Base-by-base conservation (phyloP, 805 yeast species). In the Candida multigemmis region DNA sequence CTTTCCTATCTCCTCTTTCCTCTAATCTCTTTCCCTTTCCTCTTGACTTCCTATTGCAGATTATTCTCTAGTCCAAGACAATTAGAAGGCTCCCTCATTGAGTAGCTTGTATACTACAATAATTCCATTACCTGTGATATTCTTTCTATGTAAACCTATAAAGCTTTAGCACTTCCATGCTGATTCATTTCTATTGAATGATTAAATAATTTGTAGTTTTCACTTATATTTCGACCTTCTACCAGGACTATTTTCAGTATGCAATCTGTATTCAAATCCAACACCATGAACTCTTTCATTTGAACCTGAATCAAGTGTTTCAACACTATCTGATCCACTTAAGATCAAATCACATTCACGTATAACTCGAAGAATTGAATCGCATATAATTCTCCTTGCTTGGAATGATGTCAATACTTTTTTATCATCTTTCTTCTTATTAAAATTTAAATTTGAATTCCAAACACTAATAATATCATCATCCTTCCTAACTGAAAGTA, bases 391-490 rank as follows among this genome's bases (percentile, higher is more conserved):
- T 27, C 72, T 46, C 33, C 67, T 47, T 12, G 67, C 65, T 35
- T 56, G 60, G 42, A 65, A 63, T 16, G 64, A 52, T 6, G 68
- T 59, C 32, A 61, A 47, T 27, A 51, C 39, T 17, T 34, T 35
- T 28, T 30, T 34, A 36, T 35, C n/a, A n/a, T 33, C 39, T 46
- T 24, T 44, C 44, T 15, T 42, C 52, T 25, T 42, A 20, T 46
- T 34, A 30, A 57, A 56, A 27, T 57, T 56, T 22, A 59, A 41
- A 40, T 69, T 68, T 12, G 68, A 60, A 49, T 74, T 76, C 85
- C 85, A 77, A 25, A 77, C 58, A 31, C 71, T 57, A 28, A 77
- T 56, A 19, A 73, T 65, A 38, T 71, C 75, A 34, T 73, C 80
- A 34, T 72, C 77, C 19, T 65, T 61, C 25, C 81, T 61, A 10